Evolutionary conservation across 2,329 filamentous ascomycete species (phyloP).

Genomic region (Hypoxylon sp.): DNA sequence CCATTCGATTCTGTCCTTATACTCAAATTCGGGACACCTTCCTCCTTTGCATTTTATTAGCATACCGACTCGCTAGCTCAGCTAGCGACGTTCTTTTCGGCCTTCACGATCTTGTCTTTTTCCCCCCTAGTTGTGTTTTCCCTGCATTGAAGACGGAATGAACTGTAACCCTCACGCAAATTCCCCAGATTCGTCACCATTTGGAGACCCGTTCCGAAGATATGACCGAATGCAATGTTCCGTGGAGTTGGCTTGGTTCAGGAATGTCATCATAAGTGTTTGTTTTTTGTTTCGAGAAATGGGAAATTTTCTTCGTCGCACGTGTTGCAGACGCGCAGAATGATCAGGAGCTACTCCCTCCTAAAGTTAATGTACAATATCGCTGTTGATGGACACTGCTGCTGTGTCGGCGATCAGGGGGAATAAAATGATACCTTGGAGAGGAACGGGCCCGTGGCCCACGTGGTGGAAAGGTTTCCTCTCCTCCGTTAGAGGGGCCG

Average conservation of each 20-base stretch:
- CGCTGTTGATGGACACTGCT: constrained; percentile 20
- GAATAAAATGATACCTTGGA: constrained; percentile 36
- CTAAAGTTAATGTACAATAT: constrained; percentile 43
- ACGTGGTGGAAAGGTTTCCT: constrained; percentile 12
- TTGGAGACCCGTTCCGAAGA: constrained; percentile 39
- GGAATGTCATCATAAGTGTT: constrained; percentile 27
- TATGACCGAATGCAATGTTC: constrained; percentile 42
- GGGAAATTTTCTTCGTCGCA: constrained; percentile 11
- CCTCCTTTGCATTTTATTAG: constrained; percentile 22
- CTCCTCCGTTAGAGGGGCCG: constrained; percentile 23
- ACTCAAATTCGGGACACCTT: constrained; percentile 15
- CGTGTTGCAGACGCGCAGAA: constrained; percentile 26
- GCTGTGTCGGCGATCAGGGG: constrained; percentile 15
- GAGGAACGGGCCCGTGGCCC: constrained; percentile 14
- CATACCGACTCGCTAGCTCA: constrained; percentile 23
- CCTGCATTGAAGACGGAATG: constrained; percentile 39
- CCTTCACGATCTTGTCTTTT: constrained; percentile 20
- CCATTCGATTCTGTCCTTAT: constrained; percentile 28
- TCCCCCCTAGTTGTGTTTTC: constrained; percentile 25
- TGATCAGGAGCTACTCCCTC: constrained; percentile 17
- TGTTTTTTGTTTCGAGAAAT: constrained; percentile 8
- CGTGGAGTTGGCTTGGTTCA: constrained; percentile 41
- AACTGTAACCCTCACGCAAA: constrained; percentile 37
- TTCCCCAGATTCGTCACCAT: constrained; percentile 23
- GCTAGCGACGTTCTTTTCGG: constrained; percentile 16